Base-by-base conservation (phyloP, 2,329 filamentous ascomycete genomes). In the Cercospora nicotianae region DNA sequence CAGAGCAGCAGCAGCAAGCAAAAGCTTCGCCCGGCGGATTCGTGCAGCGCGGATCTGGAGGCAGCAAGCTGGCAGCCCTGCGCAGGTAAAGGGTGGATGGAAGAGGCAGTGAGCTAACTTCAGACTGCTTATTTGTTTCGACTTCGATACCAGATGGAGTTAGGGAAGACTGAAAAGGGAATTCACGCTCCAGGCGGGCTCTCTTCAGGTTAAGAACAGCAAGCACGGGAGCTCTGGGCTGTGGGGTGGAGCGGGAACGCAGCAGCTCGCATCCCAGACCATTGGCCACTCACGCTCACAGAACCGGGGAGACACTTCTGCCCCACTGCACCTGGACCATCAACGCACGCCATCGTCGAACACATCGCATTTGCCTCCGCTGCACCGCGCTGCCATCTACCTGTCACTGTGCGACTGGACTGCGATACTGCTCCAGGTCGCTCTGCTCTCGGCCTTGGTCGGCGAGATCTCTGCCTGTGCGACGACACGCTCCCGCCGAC, bases 51-150 rank as follows among this genome's bases (percentile, higher is more conserved):
- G 53, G 26, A 58, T 31, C 53, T 2, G 5, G 48, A 53, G 48
- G 48, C 18, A 16, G 48, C 48, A 53, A 48, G 53, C 53, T 16
- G 53, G 53, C 53, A 58, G 53, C 6, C 8, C 5, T 12, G n/a
- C 3, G 53, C 16, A n/a, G 3, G 16, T 8, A n/a, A 6, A 42
- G 36, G 53, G 53, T 31, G 13, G 53, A 57, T 31, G 26, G 26
- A 51, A 51, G 26, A 58, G 53, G 53, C 30, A 58, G 30, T 58
- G 53, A 18, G 53, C 53, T 58, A 58, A 18, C 53, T 58, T 12
- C 45, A 10, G 53, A 58, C 53, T 58, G 53, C 53, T 58, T 58
- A 58, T 58, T 31, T n/a, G 53, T 58, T 58, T 58, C 53, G 53
- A 58, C 53, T n/a, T 23, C 45, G 53, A 30, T 58, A 33, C 53